A percentile compares a stretch with the other conserved stretches of the same genome.
phyloP scores from a whole-genome alignment of 2,329 filamentous ascomycete species.

The Colletotrichum spinosum region DNA sequence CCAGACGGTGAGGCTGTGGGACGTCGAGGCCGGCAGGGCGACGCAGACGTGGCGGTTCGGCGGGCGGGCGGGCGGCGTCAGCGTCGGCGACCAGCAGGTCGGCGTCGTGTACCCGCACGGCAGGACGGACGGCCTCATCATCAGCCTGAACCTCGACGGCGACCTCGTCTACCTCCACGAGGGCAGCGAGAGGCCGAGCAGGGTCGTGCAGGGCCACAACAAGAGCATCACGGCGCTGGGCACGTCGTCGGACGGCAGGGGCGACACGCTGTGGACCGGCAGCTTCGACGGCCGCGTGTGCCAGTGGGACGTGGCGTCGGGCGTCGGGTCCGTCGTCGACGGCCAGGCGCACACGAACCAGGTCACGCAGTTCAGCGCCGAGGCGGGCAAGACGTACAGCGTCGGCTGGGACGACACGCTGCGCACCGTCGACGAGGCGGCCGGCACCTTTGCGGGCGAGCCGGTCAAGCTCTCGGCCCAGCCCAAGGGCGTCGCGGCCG shows the following conservation, averaged over 20 bases:
- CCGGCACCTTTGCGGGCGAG: conserved; percentile 79
- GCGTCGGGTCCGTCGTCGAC: conserved; percentile 77
- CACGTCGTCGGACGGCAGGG: conserved; percentile 64
- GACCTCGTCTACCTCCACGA: conserved; percentile 90
- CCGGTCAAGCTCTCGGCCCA: conserved; percentile 79
- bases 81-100: conserved; percentile 88
- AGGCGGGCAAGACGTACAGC: conserved; percentile 77
- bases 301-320: conserved; percentile 82
- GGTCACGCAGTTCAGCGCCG: conserved; percentile 78
- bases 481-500: conserved; percentile 78
- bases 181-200: conserved; percentile 75
- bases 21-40: conserved; percentile 81
- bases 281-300: conserved; percentile 92
- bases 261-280: conserved; percentile 82
- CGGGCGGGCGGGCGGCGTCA: conserved; percentile 72
- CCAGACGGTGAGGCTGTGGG: conserved; percentile 95
- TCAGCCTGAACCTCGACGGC: conserved; percentile 88
- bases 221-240: conserved; percentile 88
- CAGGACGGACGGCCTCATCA: conserved; percentile 85
- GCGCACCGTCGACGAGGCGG: conserved; percentile 79
- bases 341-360: conserved; percentile 89
- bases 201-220: conserved; percentile 86
- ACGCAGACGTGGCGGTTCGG: conserved; percentile 89
- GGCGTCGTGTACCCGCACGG: conserved; percentile 91
- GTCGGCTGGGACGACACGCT: conserved; percentile 96